Evolutionary conservation across 257 asterid species (phyloP).

Genomic region (Fraxinus pennsylvanica): DNA sequence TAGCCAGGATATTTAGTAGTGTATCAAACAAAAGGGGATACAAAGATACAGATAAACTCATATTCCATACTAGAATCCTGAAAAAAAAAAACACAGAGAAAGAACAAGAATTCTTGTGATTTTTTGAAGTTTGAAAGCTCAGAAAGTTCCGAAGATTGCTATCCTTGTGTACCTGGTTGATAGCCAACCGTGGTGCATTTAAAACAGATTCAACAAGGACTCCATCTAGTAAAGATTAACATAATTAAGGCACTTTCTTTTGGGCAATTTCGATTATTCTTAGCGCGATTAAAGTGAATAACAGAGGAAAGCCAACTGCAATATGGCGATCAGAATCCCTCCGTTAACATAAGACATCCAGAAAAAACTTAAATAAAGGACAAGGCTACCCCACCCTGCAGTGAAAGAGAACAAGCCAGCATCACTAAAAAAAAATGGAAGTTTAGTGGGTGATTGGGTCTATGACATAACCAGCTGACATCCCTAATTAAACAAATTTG

Average conservation of each 20-base stretch:
- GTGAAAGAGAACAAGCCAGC: neutral
- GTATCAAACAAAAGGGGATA: neutral
- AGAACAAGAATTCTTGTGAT: neutral
- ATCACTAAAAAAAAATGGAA: neutral
- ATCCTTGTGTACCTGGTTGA: neutral
- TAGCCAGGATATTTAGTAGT: neutral
- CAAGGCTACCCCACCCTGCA: neutral
- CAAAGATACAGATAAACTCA: neutral
- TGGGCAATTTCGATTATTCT: neutral
- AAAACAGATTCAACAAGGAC: neutral
- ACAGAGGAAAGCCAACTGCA: neutral
- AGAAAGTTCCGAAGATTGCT: neutral
- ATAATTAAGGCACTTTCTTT: neutral
- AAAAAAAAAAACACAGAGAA: neutral
- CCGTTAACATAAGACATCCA: neutral
- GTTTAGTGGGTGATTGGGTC: neutral
- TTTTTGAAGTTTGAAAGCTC: neutral
- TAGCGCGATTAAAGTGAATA: neutral
- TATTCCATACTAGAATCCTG: neutral
- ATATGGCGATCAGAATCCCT: neutral
- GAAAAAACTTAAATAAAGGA: neutral
- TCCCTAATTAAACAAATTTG: neutral
- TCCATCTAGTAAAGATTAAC: neutral
- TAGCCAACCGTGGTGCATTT: neutral
- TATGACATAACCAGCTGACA: neutral